phyloP scores from a whole-genome alignment of 2,329 filamentous ascomycete genomes.

The Seiridium unicorne region DNA sequence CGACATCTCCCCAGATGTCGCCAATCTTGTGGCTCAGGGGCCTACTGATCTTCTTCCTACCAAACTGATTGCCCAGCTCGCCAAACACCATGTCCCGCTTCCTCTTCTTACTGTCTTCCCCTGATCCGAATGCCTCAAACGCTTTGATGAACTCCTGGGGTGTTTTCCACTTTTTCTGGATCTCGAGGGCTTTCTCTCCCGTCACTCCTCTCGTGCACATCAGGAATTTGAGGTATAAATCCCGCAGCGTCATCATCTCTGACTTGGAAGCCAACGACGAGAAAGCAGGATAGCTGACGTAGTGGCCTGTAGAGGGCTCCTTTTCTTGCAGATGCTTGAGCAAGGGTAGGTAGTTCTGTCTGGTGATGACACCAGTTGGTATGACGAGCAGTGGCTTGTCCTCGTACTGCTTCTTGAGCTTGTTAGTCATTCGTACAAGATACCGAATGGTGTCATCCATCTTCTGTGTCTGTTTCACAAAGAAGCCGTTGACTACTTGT shows the following conservation, averaged over 20 bases:
- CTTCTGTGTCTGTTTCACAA: constrained; percentile 72
- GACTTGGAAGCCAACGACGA: constrained; percentile 73
- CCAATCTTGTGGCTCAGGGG: constrained; percentile 67
- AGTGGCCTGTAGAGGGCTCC: constrained; percentile 49
- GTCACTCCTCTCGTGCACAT: constrained; percentile 77
- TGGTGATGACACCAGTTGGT: constrained; percentile 61
- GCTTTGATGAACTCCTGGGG: constrained; percentile 71
- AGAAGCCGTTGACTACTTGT: constrained; percentile 76
- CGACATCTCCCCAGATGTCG: constrained; percentile 64
- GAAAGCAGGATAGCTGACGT: constrained; percentile 71
- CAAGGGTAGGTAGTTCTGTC: constrained; percentile 64
- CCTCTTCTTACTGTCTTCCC: constrained; percentile 50
- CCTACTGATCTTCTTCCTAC: constrained; percentile 67
- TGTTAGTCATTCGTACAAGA: constrained; percentile 67
- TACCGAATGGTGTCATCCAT: constrained; percentile 79
- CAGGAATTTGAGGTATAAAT: constrained; percentile 80
- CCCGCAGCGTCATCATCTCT: constrained; percentile 68
- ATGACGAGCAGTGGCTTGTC: constrained; percentile 58
- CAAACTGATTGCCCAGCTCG: constrained; percentile 57
- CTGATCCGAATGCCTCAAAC: constrained; percentile 54
- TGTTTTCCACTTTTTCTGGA: constrained; percentile 76
- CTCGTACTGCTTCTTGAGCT: constrained; percentile 67
- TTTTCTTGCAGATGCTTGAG: constrained; percentile 56
- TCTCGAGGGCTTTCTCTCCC: constrained; percentile 75
- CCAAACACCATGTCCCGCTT: constrained; percentile 60